These are phyloP conservation scores for Prinsepia uniflora DNA, from an alignment of 306 rosid species.

Conservation along the genomic window DNA sequence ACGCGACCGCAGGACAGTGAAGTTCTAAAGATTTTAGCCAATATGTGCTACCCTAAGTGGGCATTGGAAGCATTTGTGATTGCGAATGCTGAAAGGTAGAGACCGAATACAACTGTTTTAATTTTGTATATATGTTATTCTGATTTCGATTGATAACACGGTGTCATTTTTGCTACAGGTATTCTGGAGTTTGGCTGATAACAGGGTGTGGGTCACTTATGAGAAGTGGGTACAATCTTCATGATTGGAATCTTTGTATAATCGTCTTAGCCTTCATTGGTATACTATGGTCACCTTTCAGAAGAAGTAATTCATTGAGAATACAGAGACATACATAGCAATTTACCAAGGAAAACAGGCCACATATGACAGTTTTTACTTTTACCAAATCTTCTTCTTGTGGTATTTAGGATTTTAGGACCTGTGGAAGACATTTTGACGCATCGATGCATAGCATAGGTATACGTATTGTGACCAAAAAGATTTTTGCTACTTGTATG, in stretches of 20 bases:
- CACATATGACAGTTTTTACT: too few relatives aligned
- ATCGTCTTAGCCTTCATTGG: constrained; percentile 59
- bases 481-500: too few relatives aligned
- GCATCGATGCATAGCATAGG: too few relatives aligned
- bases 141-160: not conserved
- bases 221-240: constrained; percentile 59
- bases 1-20: constrained; percentile 54
- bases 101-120: too few relatives aligned
- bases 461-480: too few relatives aligned
- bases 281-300: constrained; percentile 54
- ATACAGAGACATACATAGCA: too few relatives aligned
- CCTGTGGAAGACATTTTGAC: too few relatives aligned
- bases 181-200: constrained; percentile 91
- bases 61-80: constrained; percentile 80
- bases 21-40: constrained; percentile 53
- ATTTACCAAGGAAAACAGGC: too few relatives aligned
- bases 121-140: not conserved
- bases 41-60: constrained; percentile 85
- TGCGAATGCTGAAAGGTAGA: constrained; percentile 90
- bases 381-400: too few relatives aligned
- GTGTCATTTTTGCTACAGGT: constrained; percentile 44
- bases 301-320: constrained; percentile 42
- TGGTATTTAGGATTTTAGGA: too few relatives aligned
- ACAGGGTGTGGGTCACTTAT: constrained; percentile 67
- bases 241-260: constrained; percentile 70